Evolutionary conservation across 768 basidiomycete genomes (phyloP).

Genomic region (Pholiota molesta): DNA sequence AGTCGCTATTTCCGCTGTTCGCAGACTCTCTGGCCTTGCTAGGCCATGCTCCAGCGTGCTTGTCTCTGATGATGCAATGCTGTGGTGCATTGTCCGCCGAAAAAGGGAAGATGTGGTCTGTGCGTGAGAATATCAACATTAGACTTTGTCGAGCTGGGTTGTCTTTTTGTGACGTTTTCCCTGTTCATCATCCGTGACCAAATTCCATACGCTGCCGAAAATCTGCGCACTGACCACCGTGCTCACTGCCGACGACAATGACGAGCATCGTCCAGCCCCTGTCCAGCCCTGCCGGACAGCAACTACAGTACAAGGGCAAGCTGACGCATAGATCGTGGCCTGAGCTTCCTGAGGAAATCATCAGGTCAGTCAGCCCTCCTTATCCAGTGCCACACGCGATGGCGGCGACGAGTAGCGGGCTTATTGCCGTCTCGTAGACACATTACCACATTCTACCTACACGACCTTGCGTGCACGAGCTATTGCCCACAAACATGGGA

Average conservation of each 20-base stretch:
- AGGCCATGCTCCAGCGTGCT: neutral
- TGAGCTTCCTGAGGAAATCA: slow-evolving; percentile 32
- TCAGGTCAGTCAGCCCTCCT: slow-evolving; percentile 26
- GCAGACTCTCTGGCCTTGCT: no score
- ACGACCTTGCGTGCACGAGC: slow-evolving; percentile 42
- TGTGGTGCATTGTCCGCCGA: slow-evolving; percentile 11
- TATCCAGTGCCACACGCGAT: slow-evolving; percentile 35
- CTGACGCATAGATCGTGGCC: slow-evolving; percentile 32
- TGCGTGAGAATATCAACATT: slow-evolving; percentile 42
- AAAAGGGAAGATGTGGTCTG: slow-evolving; percentile 32
- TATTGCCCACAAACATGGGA: slow-evolving; percentile 55
- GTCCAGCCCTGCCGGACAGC: neutral
- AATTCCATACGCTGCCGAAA: slow-evolving; percentile 35
- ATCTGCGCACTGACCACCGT: slow-evolving; percentile 47
- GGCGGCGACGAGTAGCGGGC: slow-evolving; percentile 29
- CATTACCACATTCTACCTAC: slow-evolving; percentile 62
- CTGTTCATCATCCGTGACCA: slow-evolving; percentile 37
- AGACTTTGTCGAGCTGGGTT: slow-evolving; percentile 23
- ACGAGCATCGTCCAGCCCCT: slow-evolving; percentile 18
- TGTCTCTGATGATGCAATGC: neutral
- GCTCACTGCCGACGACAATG: slow-evolving; percentile 33
- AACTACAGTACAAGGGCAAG: slow-evolving; percentile 26
- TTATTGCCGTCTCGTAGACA: slow-evolving; percentile 37
- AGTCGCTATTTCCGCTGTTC: neutral
- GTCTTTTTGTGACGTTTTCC: slow-evolving; percentile 29